Conservation (phyloP, 139 green algal species). For the Axilococcus clingmanii region DNA sequence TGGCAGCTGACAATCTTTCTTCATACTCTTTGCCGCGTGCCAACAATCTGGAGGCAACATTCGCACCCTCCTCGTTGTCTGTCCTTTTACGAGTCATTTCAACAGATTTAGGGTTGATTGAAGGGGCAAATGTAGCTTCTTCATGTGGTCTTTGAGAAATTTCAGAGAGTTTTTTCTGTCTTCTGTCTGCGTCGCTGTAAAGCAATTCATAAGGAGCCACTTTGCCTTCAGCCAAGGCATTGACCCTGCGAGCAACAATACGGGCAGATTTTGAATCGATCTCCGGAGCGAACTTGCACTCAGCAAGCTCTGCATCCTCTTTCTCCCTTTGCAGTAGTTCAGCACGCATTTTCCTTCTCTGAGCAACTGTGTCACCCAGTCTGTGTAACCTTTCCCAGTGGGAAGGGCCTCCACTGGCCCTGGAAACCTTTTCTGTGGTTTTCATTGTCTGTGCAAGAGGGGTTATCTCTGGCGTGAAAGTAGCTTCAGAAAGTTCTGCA, state of each 20-base stretch:
- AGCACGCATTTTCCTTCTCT: slow-evolving; percentile 12
- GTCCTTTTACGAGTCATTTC: slow-evolving; percentile 2
- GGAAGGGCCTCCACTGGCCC: slow-evolving; percentile 13
- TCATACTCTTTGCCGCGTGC: slow-evolving; percentile 17
- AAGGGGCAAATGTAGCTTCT: slow-evolving; percentile 66
- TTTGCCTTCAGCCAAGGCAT: not conserved
- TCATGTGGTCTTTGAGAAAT: slow-evolving; percentile 55
- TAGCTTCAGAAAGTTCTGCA: slow-evolving; percentile 43
- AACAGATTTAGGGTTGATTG: slow-evolving; percentile 19
- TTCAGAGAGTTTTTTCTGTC: no score
- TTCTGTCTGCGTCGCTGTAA: slow-evolving; percentile 41
- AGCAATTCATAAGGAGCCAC: slow-evolving; percentile 48
- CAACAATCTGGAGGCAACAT: slow-evolving; percentile 9
- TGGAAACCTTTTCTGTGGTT: not conserved
- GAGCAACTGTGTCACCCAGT: not conserved
- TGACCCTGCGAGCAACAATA: slow-evolving; percentile 15
- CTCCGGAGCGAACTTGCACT: slow-evolving; percentile 33
- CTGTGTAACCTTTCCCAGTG: slow-evolving; percentile 3
- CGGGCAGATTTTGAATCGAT: slow-evolving; percentile 12
- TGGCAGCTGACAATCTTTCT: slow-evolving; percentile 39
- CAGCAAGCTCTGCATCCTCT: slow-evolving; percentile 40
- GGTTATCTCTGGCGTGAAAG: slow-evolving; percentile 56
- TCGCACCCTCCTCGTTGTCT: slow-evolving; percentile 1
- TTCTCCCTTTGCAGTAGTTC: slow-evolving; percentile 15
- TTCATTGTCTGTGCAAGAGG: slow-evolving; percentile 18